These are phyloP conservation scores for Diophrys appendiculata DNA, from an alignment of 73 alveolate species.

Conservation along the genomic window DNA sequence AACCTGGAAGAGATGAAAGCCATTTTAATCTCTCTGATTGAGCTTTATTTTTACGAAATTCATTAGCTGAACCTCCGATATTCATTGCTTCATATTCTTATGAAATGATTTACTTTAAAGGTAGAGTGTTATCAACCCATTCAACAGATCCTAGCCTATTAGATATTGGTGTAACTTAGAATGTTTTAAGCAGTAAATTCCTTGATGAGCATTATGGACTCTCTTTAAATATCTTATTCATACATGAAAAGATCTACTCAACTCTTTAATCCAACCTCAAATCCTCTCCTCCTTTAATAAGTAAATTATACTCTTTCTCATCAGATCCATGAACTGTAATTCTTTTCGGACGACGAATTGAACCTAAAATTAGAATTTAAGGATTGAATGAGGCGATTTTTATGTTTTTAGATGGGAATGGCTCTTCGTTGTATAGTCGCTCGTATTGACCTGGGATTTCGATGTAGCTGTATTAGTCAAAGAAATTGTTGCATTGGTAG, in stretches of 20 bases:
- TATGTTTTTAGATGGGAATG: constrained; percentile 72
- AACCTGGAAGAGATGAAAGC: constrained; percentile 18
- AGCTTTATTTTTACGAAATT: constrained; percentile 48
- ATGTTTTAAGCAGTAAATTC: constrained; percentile 83
- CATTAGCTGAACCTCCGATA: no score
- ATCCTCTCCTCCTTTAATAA: constrained; percentile 99
- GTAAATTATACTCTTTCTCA: constrained; percentile 92
- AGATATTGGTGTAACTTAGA: constrained; percentile 95
- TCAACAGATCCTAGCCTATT: constrained; percentile 93
- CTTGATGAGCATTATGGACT: constrained; percentile 83
- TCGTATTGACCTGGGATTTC: constrained; percentile 89
- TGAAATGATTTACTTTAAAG: constrained; percentile 81
- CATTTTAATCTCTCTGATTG: constrained; percentile 12
- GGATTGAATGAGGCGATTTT: constrained; percentile 89
- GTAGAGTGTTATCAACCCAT: constrained; percentile 97
- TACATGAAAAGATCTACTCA: constrained; percentile 87
- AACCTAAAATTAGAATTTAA: constrained; percentile 81
- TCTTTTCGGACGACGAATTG: constrained; percentile 97
- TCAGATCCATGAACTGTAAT: constrained; percentile 93
- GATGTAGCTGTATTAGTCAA: constrained; percentile 70
- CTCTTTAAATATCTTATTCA: constrained; percentile 87
- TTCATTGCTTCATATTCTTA: constrained; percentile 75
- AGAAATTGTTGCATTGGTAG: constrained; percentile 77
- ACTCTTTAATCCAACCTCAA: constrained; percentile 96
- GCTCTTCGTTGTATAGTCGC: constrained; percentile 62